Evolutionary conservation across 805 yeast genomes (phyloP).

Genomic region (Saturnispora serradocipensis): DNA sequence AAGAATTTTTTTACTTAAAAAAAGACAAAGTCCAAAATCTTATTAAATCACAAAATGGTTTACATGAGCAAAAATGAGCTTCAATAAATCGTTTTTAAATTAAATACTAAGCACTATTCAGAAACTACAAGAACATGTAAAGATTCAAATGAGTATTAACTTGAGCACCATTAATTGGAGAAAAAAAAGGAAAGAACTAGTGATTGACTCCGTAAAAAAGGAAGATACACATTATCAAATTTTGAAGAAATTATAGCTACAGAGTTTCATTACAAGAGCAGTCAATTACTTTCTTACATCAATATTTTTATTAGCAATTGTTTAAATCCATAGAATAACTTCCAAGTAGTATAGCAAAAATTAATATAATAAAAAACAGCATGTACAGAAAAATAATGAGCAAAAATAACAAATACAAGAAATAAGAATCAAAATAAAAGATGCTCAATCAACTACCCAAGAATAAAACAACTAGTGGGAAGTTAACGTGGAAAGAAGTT

Average conservation of each 20-base stretch:
- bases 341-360: not conserved
- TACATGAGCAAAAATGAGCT: not conserved
- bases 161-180: not conserved
- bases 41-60: not conserved
- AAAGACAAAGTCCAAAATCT: not conserved
- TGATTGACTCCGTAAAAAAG: slow-evolving; percentile 7
- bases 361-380: slow-evolving; percentile 8
- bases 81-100: not conserved
- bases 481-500: too few relatives aligned
- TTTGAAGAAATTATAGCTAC: slow-evolving; percentile 20
- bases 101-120: not conserved
- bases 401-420: not conserved
- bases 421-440: not conserved
- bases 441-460: not conserved
- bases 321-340: slow-evolving; percentile 1
- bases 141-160: not conserved
- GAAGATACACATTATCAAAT: slow-evolving; percentile 17
- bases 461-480: too few relatives aligned
- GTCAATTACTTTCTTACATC: too few relatives aligned
- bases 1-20: not conserved
- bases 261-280: too few relatives aligned
- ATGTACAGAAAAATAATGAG: slow-evolving; percentile 21
- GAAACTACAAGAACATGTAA: not conserved
- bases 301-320: not conserved
- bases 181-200: not conserved